These are phyloP conservation scores for Solanum pinnatisectum DNA, from an alignment of 257 asterid genomes.

Conservation along the genomic window DNA sequence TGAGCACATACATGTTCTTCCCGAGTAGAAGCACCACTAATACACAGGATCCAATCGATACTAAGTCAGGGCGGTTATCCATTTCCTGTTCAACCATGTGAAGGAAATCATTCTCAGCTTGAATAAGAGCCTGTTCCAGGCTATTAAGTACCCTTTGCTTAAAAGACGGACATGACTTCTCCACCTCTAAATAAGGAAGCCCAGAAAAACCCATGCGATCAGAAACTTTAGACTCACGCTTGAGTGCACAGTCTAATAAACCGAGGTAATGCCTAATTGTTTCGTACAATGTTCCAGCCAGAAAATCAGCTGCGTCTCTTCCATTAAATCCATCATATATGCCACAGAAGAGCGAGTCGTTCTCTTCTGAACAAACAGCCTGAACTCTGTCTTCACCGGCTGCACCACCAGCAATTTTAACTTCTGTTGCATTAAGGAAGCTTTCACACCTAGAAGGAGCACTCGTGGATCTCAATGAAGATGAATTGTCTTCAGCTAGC, in stretches of 20 bases:
- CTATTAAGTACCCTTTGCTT: conserved; percentile 55
- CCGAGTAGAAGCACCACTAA: conserved; percentile 65
- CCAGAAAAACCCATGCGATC: neutral
- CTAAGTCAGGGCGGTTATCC: conserved; percentile 98
- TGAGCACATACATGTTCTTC: conserved; percentile 66
- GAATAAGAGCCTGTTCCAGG: conserved; percentile 64
- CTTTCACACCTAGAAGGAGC: conserved; percentile 50
- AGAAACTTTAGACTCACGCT: conserved; percentile 25
- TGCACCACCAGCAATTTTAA: conserved; percentile 94
- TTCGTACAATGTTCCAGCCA: conserved; percentile 82
- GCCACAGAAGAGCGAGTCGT: conserved; percentile 80
- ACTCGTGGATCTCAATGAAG: conserved; percentile 42
- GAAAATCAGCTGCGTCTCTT: conserved; percentile 94
- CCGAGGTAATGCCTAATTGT: conserved; percentile 52
- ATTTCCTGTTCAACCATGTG: conserved; percentile 94
- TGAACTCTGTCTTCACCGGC: conserved; percentile 98
- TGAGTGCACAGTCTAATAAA: conserved; percentile 45
- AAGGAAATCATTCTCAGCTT: conserved; percentile 77
- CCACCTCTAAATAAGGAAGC: neutral
- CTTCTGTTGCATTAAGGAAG: conserved; percentile 54
- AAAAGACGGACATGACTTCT: conserved; percentile 8
- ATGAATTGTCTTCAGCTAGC: conserved; percentile 38
- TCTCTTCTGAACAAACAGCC: conserved; percentile 93
- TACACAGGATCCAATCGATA: conserved; percentile 85
- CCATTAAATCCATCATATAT: conserved; percentile 94